Percentiles rank a stretch among this genome's conserved stretches.
Conservation (phyloP, 2,329 filamentous ascomycete genomes). For the Colletotrichum aenigma region DNA sequence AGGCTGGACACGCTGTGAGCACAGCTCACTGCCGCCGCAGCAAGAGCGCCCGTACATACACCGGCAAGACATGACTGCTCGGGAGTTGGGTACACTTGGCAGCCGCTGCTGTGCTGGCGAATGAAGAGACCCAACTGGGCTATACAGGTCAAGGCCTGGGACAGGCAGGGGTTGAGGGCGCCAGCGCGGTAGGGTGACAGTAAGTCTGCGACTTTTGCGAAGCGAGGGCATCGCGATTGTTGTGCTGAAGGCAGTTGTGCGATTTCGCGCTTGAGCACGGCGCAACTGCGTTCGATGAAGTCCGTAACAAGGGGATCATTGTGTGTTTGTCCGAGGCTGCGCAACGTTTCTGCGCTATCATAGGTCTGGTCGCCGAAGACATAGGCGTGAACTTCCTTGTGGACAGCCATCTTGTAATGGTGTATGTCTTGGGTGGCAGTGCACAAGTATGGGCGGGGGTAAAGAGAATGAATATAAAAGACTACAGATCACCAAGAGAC, state of each 20-base stretch:
- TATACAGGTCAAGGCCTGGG: background rate
- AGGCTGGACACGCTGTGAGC: background rate
- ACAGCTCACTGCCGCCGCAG: background rate
- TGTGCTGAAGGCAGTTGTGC: background rate
- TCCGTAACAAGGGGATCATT: background rate
- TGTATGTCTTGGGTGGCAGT: background rate
- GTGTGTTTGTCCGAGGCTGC: background rate
- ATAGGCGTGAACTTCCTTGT: background rate
- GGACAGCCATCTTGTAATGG: background rate
- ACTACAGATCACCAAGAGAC: background rate
- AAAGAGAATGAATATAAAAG: background rate
- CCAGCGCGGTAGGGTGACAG: background rate
- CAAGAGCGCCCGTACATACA: background rate
- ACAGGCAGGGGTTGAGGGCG: background rate
- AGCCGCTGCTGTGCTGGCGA: background rate
- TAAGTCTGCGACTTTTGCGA: background rate
- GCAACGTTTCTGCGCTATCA: background rate
- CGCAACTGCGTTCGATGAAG: slow-evolving; percentile 3
- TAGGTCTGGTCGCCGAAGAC: slow-evolving; percentile 7
- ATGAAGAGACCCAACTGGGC: slow-evolving; percentile 5
- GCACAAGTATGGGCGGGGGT: background rate
- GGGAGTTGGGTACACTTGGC: background rate
- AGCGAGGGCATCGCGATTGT: background rate
- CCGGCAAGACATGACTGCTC: background rate
- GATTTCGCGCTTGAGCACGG: background rate